Percentiles rank a stretch among this genome's conserved stretches.
phyloP scores from a whole-genome alignment of 1,284 basidiomycete species.

The Stygiomarasmius scandens region DNA sequence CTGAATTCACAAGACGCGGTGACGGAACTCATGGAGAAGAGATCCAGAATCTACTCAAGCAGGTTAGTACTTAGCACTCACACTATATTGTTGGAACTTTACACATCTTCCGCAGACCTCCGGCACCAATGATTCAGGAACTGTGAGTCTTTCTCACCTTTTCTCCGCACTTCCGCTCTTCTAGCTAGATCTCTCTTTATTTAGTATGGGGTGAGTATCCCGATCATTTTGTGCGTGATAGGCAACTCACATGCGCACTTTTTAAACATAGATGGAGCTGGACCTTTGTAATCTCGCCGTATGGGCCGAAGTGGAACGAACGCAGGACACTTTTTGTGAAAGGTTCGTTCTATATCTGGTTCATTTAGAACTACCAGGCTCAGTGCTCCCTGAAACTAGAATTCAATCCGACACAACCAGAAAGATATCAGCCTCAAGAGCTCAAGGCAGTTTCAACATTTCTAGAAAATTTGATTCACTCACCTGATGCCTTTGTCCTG shows the following conservation, averaged over 20 bases:
- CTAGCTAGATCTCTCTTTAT: background rate
- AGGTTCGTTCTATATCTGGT: background rate
- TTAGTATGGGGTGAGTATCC: slow-evolving; percentile 4
- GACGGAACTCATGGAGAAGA: slow-evolving; percentile 11
- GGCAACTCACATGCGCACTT: background rate
- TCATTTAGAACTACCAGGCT: background rate
- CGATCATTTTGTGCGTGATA: background rate
- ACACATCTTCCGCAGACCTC: background rate
- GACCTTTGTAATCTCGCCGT: slow-evolving; percentile 3
- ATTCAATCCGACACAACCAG: background rate
- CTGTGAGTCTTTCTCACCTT: background rate
- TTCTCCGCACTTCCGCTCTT: too few relatives aligned
- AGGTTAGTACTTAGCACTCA: background rate
- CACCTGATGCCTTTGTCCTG: slow-evolving; percentile 1
- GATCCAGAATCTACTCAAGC: slow-evolving; percentile 13
- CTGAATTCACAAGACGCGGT: slow-evolving; percentile 4
- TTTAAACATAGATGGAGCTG: slow-evolving; percentile 5
- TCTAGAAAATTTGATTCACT: slow-evolving; percentile 2
- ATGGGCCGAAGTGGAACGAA: slow-evolving; percentile 3
- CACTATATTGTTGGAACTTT: background rate
- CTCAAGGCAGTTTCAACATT: background rate
- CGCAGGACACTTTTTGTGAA: slow-evolving; percentile 2
- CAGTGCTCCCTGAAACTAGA: background rate
- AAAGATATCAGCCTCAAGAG: slow-evolving; percentile 2
- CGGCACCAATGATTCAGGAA: background rate